Base-by-base conservation (phyloP, 495 filamentous ascomycete genomes). In the Neurospora hispaniola region DNA sequence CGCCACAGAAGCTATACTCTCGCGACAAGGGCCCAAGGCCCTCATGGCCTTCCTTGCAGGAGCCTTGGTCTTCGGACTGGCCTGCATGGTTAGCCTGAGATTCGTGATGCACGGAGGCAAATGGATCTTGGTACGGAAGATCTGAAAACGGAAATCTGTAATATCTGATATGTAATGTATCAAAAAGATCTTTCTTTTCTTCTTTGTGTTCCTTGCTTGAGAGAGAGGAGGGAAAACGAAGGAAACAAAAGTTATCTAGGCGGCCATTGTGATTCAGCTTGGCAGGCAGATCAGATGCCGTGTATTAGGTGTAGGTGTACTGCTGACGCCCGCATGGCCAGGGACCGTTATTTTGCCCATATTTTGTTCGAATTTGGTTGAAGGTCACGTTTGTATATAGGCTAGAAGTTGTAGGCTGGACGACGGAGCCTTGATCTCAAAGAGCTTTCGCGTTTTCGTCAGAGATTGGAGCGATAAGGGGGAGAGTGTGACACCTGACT, bases 31-130 rank as follows among this genome's bases (percentile, higher is more conserved):
- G 5, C 70, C 76, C 39, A 66, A 48, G 10, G 79, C 74, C 27
- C 74, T 79, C 10, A 70, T 78, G 38, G 75, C 69, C 4, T 79
- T 80, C 40, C 76, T 80, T 42, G 77, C 76, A 12, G 74, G 69
- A 5, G 71, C 78, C 10, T 75, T 80, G 23, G 46, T 74, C 69
- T 72, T 75, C 1, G 78, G 74, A 1, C 72, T 80, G 35, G 54
- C 54, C 54, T 66, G 54, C 54, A 66, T 66, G 54, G 12, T 66
- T 18, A 66, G 54, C 54, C 31, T 66, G 54, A 66, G 27, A 27
- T 66, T 35, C 54, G 54, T 66, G 14, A 35, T 66, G 5, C 54
- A 35, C 11, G 54, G 54, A 62, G 12, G 54, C 14, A 35, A 35
- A 27, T 35, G 54, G 54, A 66, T 66, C 54, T 66, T 66, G 54